A percentile compares a stretch with the other conserved stretches of the same genome.
These are phyloP conservation scores for Penicillium crustosum DNA, from an alignment of 2,329 filamentous ascomycete genomes.

Conservation along the genomic window DNA sequence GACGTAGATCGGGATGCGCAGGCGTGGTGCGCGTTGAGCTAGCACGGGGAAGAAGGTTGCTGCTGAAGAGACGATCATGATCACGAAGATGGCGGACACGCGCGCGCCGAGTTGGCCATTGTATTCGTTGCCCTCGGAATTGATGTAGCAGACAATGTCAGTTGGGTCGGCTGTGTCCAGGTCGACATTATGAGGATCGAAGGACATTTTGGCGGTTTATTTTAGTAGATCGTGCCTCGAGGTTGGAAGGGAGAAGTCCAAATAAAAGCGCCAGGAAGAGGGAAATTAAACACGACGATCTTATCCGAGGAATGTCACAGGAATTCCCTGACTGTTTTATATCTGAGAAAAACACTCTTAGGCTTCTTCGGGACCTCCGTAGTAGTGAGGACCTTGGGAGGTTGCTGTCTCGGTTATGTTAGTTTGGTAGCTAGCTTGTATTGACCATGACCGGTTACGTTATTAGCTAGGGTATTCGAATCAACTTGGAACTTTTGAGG, in stretches of 20 bases:
- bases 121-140: slow-evolving; percentile 52
- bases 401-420: slow-evolving; percentile 11
- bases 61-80: slow-evolving; percentile 42
- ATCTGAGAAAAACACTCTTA: slow-evolving; percentile 5
- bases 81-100: slow-evolving; percentile 48
- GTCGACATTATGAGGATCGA: slow-evolving; percentile 47
- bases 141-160: slow-evolving; percentile 54
- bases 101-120: slow-evolving; percentile 50
- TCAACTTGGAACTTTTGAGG: rapidly evolving
- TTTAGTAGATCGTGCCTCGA: neutral
- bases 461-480: neutral
- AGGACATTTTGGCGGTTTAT: slow-evolving; percentile 20
- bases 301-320: neutral
- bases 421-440: neutral
- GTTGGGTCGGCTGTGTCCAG: slow-evolving; percentile 44
- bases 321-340: slow-evolving; percentile 6
- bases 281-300: neutral
- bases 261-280: neutral
- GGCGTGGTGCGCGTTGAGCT: slow-evolving; percentile 39
- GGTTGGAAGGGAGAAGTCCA: neutral
- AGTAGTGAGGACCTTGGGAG: slow-evolving; percentile 22
- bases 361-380: slow-evolving; percentile 10
- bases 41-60: slow-evolving; percentile 51
- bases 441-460: neutral
- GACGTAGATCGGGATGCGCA: slow-evolving; percentile 44